phyloP scores from a whole-genome alignment of 106 monocot species.

The Iris macrosiphon region DNA sequence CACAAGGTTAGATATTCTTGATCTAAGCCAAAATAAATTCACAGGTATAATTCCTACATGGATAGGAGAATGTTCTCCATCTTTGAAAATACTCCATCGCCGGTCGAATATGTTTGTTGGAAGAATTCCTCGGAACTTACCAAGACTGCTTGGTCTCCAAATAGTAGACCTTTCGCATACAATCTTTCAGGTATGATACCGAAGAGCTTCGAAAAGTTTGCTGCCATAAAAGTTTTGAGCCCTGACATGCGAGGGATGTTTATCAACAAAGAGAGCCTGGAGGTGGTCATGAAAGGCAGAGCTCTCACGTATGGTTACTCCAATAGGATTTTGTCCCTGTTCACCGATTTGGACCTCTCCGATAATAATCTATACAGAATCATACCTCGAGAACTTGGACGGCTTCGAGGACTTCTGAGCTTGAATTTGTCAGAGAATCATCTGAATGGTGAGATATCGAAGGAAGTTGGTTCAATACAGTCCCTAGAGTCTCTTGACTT shows the following conservation, averaged over 20 bases:
- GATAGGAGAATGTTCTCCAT: slow-evolving; percentile 7
- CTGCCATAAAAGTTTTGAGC: neutral
- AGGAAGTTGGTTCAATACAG: slow-evolving; percentile 5
- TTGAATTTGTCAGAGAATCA: slow-evolving; percentile 24
- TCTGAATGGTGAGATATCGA: slow-evolving; percentile 18
- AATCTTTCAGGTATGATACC: slow-evolving; percentile 19
- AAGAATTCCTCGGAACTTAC: slow-evolving; percentile 10
- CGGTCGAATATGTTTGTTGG: slow-evolving; percentile 20
- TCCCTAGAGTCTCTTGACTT: slow-evolving; percentile 21
- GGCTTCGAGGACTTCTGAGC: slow-evolving; percentile 5
- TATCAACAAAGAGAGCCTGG: no score
- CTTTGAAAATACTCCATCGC: slow-evolving; percentile 2
- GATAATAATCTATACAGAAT: neutral
- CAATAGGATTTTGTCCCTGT: no score
- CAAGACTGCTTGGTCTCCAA: slow-evolving; percentile 9
- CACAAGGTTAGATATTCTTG: neutral
- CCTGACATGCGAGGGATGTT: no score
- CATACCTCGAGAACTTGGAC: slow-evolving; percentile 3
- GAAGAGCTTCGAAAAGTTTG: neutral
- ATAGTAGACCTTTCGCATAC: slow-evolving; percentile 19
- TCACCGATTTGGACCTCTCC: slow-evolving; percentile 1
- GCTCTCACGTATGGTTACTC: no score
- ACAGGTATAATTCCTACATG: slow-evolving; percentile 8
- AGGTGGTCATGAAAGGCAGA: no score
- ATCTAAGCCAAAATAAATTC: neutral